A percentile compares a stretch with the other conserved stretches of the same genome.
These are phyloP conservation scores for Jacaranda copaia DNA, from an alignment of 257 asterid species.

Conservation along the genomic window DNA sequence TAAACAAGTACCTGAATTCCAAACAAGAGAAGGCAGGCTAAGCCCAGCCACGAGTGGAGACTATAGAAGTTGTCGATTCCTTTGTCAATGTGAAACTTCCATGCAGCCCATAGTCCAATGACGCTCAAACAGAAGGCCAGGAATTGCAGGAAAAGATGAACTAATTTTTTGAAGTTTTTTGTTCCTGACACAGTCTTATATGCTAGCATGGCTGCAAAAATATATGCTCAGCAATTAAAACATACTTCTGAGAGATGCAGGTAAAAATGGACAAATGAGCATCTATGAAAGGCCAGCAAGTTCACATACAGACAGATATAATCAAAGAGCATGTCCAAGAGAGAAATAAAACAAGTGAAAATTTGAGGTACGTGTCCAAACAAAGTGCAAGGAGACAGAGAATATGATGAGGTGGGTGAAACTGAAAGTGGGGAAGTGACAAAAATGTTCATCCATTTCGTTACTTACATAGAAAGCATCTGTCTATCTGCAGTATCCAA, in stretches of 20 bases:
- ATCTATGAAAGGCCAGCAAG: not conserved
- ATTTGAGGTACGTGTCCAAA: not conserved
- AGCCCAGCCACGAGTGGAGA: slow-evolving; percentile 94
- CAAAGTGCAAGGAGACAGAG: slow-evolving; percentile 8
- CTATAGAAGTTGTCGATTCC: slow-evolving; percentile 86
- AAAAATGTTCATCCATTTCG: not conserved
- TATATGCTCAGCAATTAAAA: slow-evolving; percentile 32
- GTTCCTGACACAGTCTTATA: slow-evolving; percentile 90
- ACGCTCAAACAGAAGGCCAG: slow-evolving; percentile 63
- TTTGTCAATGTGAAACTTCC: slow-evolving; percentile 82
- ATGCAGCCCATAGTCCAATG: slow-evolving; percentile 84
- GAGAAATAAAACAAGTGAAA: slow-evolving; percentile 2
- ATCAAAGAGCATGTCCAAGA: not conserved
- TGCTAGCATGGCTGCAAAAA: slow-evolving; percentile 80
- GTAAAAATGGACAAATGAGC: not conserved
- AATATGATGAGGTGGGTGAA: not conserved
- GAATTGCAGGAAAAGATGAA: slow-evolving; percentile 76
- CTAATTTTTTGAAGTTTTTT: slow-evolving; percentile 64
- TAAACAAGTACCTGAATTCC: slow-evolving; percentile 61
- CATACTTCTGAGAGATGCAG: slow-evolving; percentile 8
- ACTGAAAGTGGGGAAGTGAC: not conserved
- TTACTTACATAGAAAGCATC: not conserved
- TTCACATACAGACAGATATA: not conserved
- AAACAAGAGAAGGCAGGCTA: slow-evolving; percentile 75
- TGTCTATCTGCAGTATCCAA: not conserved